phyloP scores from a whole-genome alignment of 208 protist genomes.

The Crithidia sp. region DNA sequence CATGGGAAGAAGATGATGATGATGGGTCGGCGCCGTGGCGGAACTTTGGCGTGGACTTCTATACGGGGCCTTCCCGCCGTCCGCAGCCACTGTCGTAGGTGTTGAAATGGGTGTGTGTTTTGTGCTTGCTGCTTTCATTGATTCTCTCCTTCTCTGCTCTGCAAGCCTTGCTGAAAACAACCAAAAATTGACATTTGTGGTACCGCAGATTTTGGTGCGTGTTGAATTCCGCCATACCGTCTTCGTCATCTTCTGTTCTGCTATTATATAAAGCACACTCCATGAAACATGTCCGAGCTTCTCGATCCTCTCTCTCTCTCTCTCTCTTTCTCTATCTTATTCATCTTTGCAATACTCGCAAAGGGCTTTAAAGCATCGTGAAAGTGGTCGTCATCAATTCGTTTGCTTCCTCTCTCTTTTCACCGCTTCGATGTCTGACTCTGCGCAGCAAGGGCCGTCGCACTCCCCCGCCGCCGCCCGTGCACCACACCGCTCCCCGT shows the following conservation, averaged over 20 bases:
- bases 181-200: background rate
- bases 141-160: background rate
- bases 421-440: background rate
- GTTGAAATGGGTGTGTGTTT: background rate
- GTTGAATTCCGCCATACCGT: background rate
- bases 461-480: background rate
- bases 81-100: slow-evolving; percentile 5
- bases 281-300: too few relatives aligned
- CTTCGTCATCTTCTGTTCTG: too few relatives aligned
- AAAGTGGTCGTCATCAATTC: background rate
- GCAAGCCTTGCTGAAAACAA: too few relatives aligned
- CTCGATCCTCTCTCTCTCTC: background rate
- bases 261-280: too few relatives aligned
- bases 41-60: slow-evolving; percentile 6
- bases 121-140: background rate
- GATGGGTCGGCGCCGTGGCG: background rate
- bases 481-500: slow-evolving; percentile 20
- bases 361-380: background rate
- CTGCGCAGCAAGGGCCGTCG: background rate
- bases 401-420: background rate
- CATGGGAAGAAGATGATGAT: background rate
- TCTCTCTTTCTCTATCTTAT: background rate
- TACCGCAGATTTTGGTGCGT: background rate
- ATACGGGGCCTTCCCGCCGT: slow-evolving; percentile 31
- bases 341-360: background rate